Conservation (phyloP, 352 stramenopile species). For the Phytopythium vexans region DNA sequence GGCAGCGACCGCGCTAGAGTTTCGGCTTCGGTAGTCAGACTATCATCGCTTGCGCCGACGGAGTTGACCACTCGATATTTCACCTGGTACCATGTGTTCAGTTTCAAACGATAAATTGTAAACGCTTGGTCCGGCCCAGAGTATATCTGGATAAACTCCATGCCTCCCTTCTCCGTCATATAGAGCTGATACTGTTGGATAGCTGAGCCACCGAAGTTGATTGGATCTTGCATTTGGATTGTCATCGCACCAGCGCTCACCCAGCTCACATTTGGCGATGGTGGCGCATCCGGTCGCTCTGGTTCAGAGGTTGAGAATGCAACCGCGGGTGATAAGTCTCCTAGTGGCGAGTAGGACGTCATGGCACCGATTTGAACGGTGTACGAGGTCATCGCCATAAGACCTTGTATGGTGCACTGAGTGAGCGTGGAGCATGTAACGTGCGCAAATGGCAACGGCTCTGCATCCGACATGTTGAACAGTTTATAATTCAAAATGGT, state of each 20-base stretch:
- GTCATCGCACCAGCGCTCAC: conserved; percentile 50
- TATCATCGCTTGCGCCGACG: conserved; percentile 40
- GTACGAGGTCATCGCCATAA: conserved; percentile 41
- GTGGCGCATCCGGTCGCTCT: conserved; percentile 36
- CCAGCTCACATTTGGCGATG: conserved; percentile 22
- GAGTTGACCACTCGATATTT: conserved; percentile 52
- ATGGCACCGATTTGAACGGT: conserved; percentile 34
- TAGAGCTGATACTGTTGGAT: conserved; percentile 43
- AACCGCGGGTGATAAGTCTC: conserved; percentile 20
- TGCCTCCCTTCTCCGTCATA: conserved; percentile 16
- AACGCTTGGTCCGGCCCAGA: conserved; percentile 7
- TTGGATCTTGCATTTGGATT: conserved; percentile 41
- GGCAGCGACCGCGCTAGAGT: conserved; percentile 42
- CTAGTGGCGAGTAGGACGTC: conserved; percentile 19
- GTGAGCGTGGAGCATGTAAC: conserved; percentile 25
- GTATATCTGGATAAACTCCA: conserved; percentile 28
- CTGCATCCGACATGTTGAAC: conserved; percentile 23
- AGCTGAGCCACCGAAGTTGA: conserved; percentile 43
- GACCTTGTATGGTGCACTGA: conserved; percentile 33
- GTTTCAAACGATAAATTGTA: conserved; percentile 34
- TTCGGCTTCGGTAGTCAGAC: conserved; percentile 10
- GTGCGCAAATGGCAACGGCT: conserved; percentile 11
- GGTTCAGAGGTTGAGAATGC: conserved; percentile 31
- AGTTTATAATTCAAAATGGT: conserved; percentile 44
- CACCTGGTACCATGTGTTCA: conserved; percentile 30